Evolutionary conservation across 1,139 yeast species (phyloP).

Genomic region (Debaryomyces psychrophilus): DNA sequence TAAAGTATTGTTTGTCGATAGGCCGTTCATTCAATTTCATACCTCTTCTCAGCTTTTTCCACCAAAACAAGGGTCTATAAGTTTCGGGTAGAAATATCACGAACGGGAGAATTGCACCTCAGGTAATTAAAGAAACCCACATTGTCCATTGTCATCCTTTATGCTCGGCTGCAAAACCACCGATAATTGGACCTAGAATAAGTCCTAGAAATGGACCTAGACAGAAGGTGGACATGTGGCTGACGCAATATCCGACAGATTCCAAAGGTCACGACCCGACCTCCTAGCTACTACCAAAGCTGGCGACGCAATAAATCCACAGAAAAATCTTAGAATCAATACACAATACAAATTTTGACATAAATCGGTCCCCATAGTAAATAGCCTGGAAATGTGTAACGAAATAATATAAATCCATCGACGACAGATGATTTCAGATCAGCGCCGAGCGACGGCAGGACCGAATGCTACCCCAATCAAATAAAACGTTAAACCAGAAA

Average conservation of each 20-base stretch:
- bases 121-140: constrained; percentile 76
- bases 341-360: constrained; percentile 58
- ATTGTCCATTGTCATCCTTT: constrained; percentile 77
- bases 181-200: constrained; percentile 79
- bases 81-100: constrained; percentile 68
- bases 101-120: constrained; percentile 65
- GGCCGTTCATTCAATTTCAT: constrained; percentile 43
- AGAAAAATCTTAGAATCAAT: constrained; percentile 72
- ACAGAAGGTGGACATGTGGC: constrained; percentile 75
- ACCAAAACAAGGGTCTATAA: constrained; percentile 64
- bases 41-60: constrained; percentile 59
- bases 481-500: constrained; percentile 72
- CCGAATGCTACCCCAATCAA: constrained; percentile 74
- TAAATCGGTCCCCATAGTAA: constrained; percentile 76
- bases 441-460: constrained; percentile 75
- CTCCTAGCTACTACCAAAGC: constrained; percentile 89
- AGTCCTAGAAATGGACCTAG: constrained; percentile 80
- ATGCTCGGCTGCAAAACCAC: constrained; percentile 71
- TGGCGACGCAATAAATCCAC: constrained; percentile 83
- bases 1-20: constrained; percentile 22
- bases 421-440: constrained; percentile 74
- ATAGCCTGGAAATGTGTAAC: constrained; percentile 69
- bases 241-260: constrained; percentile 60
- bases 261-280: constrained; percentile 76
- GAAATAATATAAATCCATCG: constrained; percentile 60